Percentiles rank a stretch among this genome's conserved stretches.
Conservation (phyloP, 495 filamentous ascomycete genomes). For the Astrothelium macrocarpum region DNA sequence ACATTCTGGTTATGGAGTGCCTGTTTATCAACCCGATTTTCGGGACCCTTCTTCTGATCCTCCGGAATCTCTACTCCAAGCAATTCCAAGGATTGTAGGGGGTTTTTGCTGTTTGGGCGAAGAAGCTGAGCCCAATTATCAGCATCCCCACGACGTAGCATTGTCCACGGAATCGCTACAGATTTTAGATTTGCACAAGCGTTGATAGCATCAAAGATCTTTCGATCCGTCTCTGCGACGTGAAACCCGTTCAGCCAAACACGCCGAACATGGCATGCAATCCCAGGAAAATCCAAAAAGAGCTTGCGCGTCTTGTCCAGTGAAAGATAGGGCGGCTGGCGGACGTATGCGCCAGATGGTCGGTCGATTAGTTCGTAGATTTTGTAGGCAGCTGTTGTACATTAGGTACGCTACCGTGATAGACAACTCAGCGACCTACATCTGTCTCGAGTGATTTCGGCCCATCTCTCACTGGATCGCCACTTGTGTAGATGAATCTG, state of each 20-base stretch:
- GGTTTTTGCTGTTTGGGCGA: conserved; percentile 17
- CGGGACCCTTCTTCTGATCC: conserved; percentile 26
- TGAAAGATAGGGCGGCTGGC: conserved; percentile 42
- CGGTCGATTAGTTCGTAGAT: conserved; percentile 34
- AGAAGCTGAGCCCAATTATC: conserved; percentile 40
- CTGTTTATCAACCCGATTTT: conserved; percentile 23
- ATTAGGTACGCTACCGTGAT: background rate
- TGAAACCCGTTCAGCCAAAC: conserved; percentile 50
- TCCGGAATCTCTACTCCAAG: conserved; percentile 37
- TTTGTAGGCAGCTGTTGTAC: conserved; percentile 25
- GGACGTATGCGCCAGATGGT: conserved; percentile 37
- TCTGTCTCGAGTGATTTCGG: conserved; percentile 28
- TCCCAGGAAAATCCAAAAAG: conserved; percentile 32
- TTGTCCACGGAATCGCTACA: conserved; percentile 45
- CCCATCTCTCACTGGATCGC: conserved; percentile 43
- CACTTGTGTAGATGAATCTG: conserved; percentile 42
- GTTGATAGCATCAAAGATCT: conserved; percentile 37
- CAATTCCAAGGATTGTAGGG: conserved; percentile 42
- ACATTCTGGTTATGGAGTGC: conserved; percentile 29
- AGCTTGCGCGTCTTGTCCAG: conserved; percentile 39
- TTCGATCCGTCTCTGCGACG: conserved; percentile 36
- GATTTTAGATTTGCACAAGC: conserved; percentile 35
- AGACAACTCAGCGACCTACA: conserved; percentile 18
- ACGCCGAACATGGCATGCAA: conserved; percentile 40
- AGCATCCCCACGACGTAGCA: conserved; percentile 35